Base-by-base conservation (phyloP, 2,329 filamentous ascomycete genomes). In the Arachnomyces sp. region DNA sequence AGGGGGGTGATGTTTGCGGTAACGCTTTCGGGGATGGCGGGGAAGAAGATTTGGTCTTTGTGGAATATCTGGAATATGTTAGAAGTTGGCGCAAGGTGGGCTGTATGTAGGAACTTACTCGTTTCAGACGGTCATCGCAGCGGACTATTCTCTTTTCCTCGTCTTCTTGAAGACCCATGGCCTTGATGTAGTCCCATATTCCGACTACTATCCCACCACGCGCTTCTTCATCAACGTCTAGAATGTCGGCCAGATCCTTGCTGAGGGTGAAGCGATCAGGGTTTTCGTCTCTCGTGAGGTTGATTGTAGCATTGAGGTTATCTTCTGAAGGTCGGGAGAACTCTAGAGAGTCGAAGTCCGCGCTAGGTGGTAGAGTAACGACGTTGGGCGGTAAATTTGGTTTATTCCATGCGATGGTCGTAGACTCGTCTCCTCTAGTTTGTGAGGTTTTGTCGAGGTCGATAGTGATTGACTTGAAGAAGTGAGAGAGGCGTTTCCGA, bases 271-370 rank as follows among this genome's bases (percentile, higher is more conserved):
- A 95, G 41, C 88, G 77, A 60, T 96, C 90, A 0, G 86, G 88
- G 11, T 79, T 78, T 59, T 96, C 89, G 55, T 94, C 84, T 11
- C 87, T 76, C 47, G 78, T 76, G 28, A 98, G 73, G 55, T 89
- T 94, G 65, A 98, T 83, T 8, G 80, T 89, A 50, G 94, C 80
- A 58, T 95, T 94, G 51, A 84, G 73, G 52, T 94, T 95, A 60
- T 95, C 88, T 58, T 98, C 92, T 28, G 87, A 83, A 53, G 83
- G 86, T 39, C 92, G 79, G 68, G 93, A 87, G 60, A 98, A 96
- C 32, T 88, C 83, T 33, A 98, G 70, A 57, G 84, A 83, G 64
- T 95, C 92, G 55, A 96, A 94, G 55, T 93, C 86, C 33, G 79
- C 76, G 25, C 79, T 78, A 25, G 79, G 71, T 5, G 81, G 73